Evolutionary conservation across 2,329 filamentous ascomycete species (phyloP).

Genomic region (Ascosphaera apis): DNA sequence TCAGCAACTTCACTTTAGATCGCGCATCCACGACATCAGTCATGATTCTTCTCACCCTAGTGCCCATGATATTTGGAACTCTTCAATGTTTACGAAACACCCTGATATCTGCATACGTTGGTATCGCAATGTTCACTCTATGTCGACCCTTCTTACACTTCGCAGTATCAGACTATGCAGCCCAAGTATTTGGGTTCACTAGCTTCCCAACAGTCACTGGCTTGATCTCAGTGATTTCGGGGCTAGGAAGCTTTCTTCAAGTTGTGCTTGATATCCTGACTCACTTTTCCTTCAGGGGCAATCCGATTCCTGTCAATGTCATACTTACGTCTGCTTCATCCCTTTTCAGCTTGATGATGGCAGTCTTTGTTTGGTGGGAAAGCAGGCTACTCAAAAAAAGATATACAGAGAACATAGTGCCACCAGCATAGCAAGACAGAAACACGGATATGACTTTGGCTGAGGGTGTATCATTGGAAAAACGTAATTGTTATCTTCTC

Average conservation of each 20-base stretch:
- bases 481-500: too few relatives aligned
- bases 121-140: conserved; percentile 59
- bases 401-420: too few relatives aligned
- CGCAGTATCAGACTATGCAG: conserved; percentile 67
- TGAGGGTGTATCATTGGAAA: too few relatives aligned
- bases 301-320: conserved; percentile 59
- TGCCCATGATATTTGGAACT: conserved; percentile 52
- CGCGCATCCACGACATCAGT: conserved; percentile 49
- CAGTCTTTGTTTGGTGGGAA: conserved; percentile 37
- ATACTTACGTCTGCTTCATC: conserved; percentile 40
- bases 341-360: conserved; percentile 39
- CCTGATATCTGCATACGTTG: conserved; percentile 47
- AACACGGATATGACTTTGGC: too few relatives aligned
- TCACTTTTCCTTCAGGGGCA: conserved; percentile 43
- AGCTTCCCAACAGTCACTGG: conserved; percentile 88
- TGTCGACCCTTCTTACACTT: conserved; percentile 85
- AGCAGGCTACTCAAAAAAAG: conserved; percentile 8
- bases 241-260: conserved; percentile 63
- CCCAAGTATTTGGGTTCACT: conserved; percentile 78
- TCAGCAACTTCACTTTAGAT: conserved; percentile 63
- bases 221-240: conserved; percentile 65
- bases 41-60: conserved; percentile 43
- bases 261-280: conserved; percentile 57
- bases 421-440: too few relatives aligned
- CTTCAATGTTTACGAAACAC: conserved; percentile 49